Percentiles rank a stretch among this genome's conserved stretches.
These are phyloP conservation scores for Brettanomyces bruxellensis DNA, from an alignment of 805 yeast species.

Conservation along the genomic window DNA sequence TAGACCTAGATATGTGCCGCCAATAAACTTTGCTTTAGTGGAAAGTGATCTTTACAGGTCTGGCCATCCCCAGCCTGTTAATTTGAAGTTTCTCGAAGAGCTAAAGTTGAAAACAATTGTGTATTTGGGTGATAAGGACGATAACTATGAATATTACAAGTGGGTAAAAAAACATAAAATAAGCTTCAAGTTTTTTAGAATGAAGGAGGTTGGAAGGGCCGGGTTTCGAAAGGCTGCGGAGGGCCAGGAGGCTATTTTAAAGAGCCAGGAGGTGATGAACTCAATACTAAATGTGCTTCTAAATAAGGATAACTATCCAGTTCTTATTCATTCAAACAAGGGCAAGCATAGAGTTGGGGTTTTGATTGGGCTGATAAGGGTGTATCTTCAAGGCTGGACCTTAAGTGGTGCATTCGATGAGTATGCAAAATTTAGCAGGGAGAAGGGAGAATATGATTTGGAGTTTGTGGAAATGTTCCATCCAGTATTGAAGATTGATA, in stretches of 20 bases:
- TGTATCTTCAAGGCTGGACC: slow-evolving; percentile 86
- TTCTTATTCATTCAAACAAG: slow-evolving; percentile 85
- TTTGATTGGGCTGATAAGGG: slow-evolving; percentile 83
- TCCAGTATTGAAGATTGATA: slow-evolving; percentile 44
- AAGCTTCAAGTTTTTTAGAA: slow-evolving; percentile 47
- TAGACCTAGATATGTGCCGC: slow-evolving; percentile 59
- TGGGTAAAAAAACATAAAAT: slow-evolving; percentile 48
- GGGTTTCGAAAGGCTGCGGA: background rate
- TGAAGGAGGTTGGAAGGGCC: slow-evolving; percentile 31
- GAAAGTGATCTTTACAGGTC: slow-evolving; percentile 83
- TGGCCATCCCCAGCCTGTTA: slow-evolving; percentile 88
- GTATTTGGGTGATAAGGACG: slow-evolving; percentile 72
- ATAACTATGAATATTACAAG: slow-evolving; percentile 49
- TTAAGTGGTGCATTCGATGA: slow-evolving; percentile 90
- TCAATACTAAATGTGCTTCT: slow-evolving; percentile 47
- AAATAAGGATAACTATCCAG: slow-evolving; percentile 70
- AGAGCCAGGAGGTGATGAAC: slow-evolving; percentile 50
- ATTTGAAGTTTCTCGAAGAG: slow-evolving; percentile 68
- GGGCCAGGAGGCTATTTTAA: slow-evolving; percentile 49
- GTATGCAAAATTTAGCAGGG: slow-evolving; percentile 85
- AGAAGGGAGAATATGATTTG: slow-evolving; percentile 86
- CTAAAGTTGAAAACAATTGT: slow-evolving; percentile 71
- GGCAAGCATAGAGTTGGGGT: slow-evolving; percentile 98
- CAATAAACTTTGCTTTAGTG: slow-evolving; percentile 82
- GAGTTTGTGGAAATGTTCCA: slow-evolving; percentile 83